phyloP scores from a whole-genome alignment of 1,139 yeast genomes.

The Candida dubliniensis region DNA sequence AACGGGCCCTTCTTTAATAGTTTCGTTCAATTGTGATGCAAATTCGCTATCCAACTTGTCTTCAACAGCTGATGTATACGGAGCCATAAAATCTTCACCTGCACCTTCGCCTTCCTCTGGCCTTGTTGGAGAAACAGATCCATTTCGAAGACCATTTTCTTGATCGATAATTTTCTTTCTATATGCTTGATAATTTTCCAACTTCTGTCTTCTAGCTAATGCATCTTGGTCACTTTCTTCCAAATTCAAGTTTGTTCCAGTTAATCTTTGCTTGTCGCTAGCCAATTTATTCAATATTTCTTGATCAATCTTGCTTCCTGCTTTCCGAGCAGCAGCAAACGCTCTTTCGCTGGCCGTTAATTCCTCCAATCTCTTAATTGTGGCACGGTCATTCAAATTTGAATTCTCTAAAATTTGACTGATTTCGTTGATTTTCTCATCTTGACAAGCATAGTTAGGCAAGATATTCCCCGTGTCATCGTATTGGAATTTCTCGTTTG shows the following conservation, averaged over 20 bases:
- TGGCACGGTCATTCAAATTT: constrained; percentile 38
- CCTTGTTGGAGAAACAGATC: constrained; percentile 11
- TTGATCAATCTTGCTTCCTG: constrained; percentile 49
- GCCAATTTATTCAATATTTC: constrained; percentile 43
- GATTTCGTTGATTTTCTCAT: constrained; percentile 45
- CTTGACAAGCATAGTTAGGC: constrained; percentile 59
- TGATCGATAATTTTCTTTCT: constrained; percentile 50
- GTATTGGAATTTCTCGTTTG: constrained; percentile 55
- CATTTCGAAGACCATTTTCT: constrained; percentile 36
- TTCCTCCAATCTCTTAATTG: constrained; percentile 54
- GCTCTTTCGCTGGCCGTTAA: constrained; percentile 62
- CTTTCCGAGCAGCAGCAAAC: constrained; percentile 55
- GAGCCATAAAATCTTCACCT: constrained; percentile 46
- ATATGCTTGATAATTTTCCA: constrained; percentile 48
- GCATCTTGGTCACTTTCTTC: constrained; percentile 48
- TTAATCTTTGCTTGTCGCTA: constrained; percentile 40
- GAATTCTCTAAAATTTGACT: constrained; percentile 47
- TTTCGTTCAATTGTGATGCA: constrained; percentile 59
- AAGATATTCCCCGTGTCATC: constrained; percentile 61
- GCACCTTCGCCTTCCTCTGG: constrained; percentile 12
- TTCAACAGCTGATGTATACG: constrained; percentile 73
- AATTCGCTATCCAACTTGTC: constrained; percentile 65
- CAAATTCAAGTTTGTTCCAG: constrained; percentile 43
- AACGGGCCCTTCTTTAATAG: constrained; percentile 60
- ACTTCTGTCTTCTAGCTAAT: constrained; percentile 42